A percentile compares a stretch with the other conserved stretches of the same genome.
These are phyloP conservation scores for Talaromyces sp. DNA, from an alignment of 2,329 filamentous ascomycete genomes.

Conservation along the genomic window DNA sequence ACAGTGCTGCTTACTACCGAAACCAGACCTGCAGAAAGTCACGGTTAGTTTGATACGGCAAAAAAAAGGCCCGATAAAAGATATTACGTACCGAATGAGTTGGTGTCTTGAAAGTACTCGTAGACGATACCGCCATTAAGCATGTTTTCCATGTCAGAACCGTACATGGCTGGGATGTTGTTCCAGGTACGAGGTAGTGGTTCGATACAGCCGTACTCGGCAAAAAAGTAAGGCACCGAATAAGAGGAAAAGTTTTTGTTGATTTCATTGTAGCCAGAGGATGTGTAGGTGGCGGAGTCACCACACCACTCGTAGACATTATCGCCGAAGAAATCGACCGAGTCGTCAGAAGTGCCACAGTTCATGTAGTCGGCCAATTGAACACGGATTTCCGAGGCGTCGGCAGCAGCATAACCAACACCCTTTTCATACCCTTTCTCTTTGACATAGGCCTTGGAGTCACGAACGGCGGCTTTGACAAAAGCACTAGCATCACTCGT, in stretches of 20 bases:
- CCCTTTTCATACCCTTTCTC: conserved; percentile 73
- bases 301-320: conserved; percentile 99
- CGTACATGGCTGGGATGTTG: conserved; percentile 79
- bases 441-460: conserved; percentile 93
- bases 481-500: conserved; percentile 89
- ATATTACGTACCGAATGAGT: conserved; percentile 67
- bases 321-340: conserved; percentile 98
- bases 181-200: conserved; percentile 70
- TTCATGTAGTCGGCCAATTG: conserved; percentile 91
- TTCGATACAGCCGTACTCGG: conserved; percentile 94
- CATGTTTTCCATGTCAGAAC: conserved; percentile 72
- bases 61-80: background rate
- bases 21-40: conserved; percentile 31
- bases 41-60: conserved; percentile 9
- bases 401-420: conserved; percentile 94
- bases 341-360: conserved; percentile 61
- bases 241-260: conserved; percentile 83
- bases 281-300: conserved; percentile 68
- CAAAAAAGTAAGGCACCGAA: conserved; percentile 94
- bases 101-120: conserved; percentile 92
- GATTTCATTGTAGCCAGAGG: conserved; percentile 76
- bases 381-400: conserved; percentile 75
- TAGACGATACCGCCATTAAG: conserved; percentile 98
- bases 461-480: conserved; percentile 95
- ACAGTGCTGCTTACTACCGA: conserved; percentile 62